These are phyloP conservation scores for Calocybe gangraenosa DNA, from an alignment of 768 basidiomycete species.

Conservation along the genomic window DNA sequence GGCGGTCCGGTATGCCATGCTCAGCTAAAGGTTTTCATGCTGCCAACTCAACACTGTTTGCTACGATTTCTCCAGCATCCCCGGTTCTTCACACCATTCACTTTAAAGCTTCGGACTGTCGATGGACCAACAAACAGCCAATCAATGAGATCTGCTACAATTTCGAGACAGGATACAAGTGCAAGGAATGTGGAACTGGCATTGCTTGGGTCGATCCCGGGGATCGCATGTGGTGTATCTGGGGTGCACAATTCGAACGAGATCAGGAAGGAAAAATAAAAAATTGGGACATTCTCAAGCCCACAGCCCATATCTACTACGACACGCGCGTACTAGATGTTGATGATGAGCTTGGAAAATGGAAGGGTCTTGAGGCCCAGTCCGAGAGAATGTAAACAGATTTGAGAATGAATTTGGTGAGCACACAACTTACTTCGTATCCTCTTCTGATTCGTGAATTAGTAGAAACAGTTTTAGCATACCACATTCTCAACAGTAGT, in stretches of 20 bases:
- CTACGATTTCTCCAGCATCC: conserved; percentile 31
- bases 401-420: too few relatives aligned
- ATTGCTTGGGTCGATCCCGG: too few relatives aligned
- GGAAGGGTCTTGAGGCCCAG: conserved; percentile 54
- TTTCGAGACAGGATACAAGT: conserved; percentile 52
- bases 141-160: conserved; percentile 34
- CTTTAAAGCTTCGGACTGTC: conserved; percentile 41
- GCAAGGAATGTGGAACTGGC: conserved; percentile 28
- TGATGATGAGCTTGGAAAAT: conserved; percentile 53
- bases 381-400: conserved; percentile 27
- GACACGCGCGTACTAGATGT: conserved; percentile 56
- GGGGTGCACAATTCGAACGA: conserved; percentile 49
- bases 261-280: conserved; percentile 44
- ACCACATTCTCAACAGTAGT: too few relatives aligned
- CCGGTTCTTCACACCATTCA: conserved; percentile 61
- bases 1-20: conserved; percentile 39
- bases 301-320: conserved; percentile 65
- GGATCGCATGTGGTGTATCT: conserved; percentile 38
- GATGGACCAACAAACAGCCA: conserved; percentile 44
- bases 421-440: neutral
- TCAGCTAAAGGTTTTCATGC: neutral
- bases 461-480: too few relatives aligned
- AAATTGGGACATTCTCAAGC: conserved; percentile 53
- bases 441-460: too few relatives aligned
- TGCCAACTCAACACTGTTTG: neutral